Percentiles rank a stretch among this genome's conserved stretches.
phyloP scores from a whole-genome alignment of 2,329 filamentous ascomycete genomes.

The Pyricularia grisea region DNA sequence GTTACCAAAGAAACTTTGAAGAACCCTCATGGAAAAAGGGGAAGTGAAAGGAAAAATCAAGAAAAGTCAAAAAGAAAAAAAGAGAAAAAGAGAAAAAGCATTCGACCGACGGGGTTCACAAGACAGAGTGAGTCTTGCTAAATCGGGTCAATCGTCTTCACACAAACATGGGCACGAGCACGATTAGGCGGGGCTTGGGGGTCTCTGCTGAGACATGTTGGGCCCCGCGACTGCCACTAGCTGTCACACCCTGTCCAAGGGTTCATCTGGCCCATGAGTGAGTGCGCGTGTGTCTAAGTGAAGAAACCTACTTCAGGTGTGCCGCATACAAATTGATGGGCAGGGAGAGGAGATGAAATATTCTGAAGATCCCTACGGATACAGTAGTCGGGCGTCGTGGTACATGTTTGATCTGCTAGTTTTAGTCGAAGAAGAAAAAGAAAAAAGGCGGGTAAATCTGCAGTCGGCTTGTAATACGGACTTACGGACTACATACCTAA shows the following conservation, averaged over 20 bases:
- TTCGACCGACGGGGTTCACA: not conserved
- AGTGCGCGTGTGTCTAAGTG: not conserved
- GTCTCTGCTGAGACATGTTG: not conserved
- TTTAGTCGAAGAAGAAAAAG: not conserved
- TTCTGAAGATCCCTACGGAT: not conserved
- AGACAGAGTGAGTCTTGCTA: not conserved
- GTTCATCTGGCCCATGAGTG: not conserved
- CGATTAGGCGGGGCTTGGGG: not conserved
- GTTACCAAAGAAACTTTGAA: not conserved
- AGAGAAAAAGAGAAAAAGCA: not conserved
- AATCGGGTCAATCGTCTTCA: not conserved
- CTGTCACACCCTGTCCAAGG: not conserved
- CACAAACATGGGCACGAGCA: not conserved
- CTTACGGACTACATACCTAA: not conserved
- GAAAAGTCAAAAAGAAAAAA: not conserved
- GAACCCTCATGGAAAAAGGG: not conserved
- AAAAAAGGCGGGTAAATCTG: not conserved
- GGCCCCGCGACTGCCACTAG: not conserved
- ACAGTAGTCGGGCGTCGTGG: not conserved
- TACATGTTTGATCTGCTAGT: not conserved
- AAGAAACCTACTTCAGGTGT: not conserved
- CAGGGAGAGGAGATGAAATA: not conserved
- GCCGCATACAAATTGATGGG: not conserved
- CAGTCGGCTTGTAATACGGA: not conserved
- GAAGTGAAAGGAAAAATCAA: not conserved